A percentile compares a stretch with the other conserved stretches of the same genome.
Evolutionary conservation across 1,284 basidiomycete genomes (phyloP).

Genomic region (Papiliotrema terrestris): DNA sequence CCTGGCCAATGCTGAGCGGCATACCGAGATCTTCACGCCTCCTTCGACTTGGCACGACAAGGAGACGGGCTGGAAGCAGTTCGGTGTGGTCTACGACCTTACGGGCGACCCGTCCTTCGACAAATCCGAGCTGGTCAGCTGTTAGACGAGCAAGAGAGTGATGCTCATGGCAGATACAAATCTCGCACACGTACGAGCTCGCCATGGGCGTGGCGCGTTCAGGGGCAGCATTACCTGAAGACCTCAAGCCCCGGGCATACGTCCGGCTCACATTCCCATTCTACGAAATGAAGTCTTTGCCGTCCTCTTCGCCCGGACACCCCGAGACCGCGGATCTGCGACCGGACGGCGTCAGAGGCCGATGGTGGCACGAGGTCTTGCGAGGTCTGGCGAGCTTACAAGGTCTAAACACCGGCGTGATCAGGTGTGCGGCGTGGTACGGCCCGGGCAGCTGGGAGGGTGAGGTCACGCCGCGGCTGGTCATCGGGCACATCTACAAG

Average conservation of each 20-base stretch:
- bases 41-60: conserved; percentile 22
- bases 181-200: conserved; percentile 70
- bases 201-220: conserved; percentile 61
- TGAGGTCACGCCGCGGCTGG: conserved; percentile 63
- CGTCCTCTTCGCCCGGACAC: conserved; percentile 51
- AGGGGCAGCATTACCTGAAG: conserved; percentile 58
- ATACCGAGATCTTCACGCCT: conserved; percentile 36
- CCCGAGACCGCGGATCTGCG: conserved; percentile 63
- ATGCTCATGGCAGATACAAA: conserved; percentile 53
- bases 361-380: conserved; percentile 86
- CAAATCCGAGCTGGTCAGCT: conserved; percentile 63
- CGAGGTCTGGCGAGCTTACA: conserved; percentile 68
- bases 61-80: conserved; percentile 17
- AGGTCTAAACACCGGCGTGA: conserved; percentile 70
- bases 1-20: conserved; percentile 56
- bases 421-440: conserved; percentile 50
- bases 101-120: conserved; percentile 72
- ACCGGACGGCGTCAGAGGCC: conserved; percentile 67
- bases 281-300: conserved; percentile 61
- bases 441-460: conserved; percentile 37
- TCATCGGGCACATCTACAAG: conserved; percentile 73
- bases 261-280: conserved; percentile 75
- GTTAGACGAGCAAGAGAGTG: conserved; percentile 26
- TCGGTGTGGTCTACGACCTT: conserved; percentile 44
- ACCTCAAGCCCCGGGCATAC: conserved; percentile 65